These are phyloP conservation scores for Zostera marina DNA, from an alignment of 116 monocot species.

Conservation along the genomic window DNA sequence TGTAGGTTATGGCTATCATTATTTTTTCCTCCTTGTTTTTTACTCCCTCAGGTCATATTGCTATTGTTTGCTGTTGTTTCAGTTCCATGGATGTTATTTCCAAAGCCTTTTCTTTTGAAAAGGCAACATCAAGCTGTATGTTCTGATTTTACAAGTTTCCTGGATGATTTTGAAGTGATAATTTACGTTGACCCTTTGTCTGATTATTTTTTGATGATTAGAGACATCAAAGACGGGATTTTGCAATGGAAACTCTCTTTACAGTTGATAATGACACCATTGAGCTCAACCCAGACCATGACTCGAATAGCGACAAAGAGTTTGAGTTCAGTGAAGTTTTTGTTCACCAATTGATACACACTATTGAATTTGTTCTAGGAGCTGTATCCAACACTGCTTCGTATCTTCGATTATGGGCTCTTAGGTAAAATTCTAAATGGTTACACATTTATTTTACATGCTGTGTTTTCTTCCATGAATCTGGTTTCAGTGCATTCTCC, in stretches of 20 bases:
- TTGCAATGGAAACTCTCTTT: slow-evolving; percentile 36
- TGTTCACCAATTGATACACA: slow-evolving; percentile 96
- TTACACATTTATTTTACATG: background rate
- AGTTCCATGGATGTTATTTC: slow-evolving; percentile 98
- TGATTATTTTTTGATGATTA: slow-evolving; percentile 10
- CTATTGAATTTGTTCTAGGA: slow-evolving; percentile 99
- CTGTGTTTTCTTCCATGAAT: background rate
- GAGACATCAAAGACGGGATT: slow-evolving; percentile 76
- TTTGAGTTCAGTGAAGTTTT: slow-evolving; percentile 97
- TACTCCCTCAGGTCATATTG: slow-evolving; percentile 56
- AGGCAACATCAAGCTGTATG: slow-evolving; percentile 71
- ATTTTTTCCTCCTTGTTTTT: background rate
- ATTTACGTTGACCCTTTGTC: background rate
- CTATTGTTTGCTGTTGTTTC: slow-evolving; percentile 77
- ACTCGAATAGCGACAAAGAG: slow-evolving; percentile 57
- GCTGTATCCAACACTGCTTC: slow-evolving; percentile 99
- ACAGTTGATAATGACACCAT: slow-evolving; percentile 42
- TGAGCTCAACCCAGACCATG: slow-evolving; percentile 46
- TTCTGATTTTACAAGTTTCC: background rate
- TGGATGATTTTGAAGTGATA: background rate
- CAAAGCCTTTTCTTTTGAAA: slow-evolving; percentile 88
- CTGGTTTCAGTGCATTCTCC: background rate
- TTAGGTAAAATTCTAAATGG: slow-evolving; percentile 41
- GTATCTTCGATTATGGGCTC: slow-evolving; percentile 97
- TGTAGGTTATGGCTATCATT: background rate